A percentile compares a stretch with the other conserved stretches of the same genome.
Evolutionary conservation across 1,139 yeast genomes (phyloP).

Genomic region (Yamadazyma buinensis): DNA sequence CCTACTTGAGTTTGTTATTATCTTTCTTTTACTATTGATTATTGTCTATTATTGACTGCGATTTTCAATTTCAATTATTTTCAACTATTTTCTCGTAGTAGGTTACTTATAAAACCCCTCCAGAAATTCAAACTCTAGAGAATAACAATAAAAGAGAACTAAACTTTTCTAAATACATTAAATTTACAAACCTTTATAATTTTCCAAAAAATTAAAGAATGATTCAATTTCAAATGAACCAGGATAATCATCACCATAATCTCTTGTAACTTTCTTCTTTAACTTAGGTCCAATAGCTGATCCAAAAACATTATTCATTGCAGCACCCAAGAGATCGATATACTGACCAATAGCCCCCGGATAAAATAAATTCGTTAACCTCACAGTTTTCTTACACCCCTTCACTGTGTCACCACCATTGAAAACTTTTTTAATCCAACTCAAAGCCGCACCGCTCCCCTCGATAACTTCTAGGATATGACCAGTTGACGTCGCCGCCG

Average conservation of each 20-base stretch:
- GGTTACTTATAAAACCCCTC: too few relatives aligned
- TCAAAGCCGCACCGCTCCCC: conserved; percentile 28
- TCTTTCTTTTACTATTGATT: too few relatives aligned
- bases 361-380: conserved; percentile 22
- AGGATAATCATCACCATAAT: background rate
- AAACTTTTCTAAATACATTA: too few relatives aligned
- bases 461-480: conserved; percentile 23
- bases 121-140: too few relatives aligned
- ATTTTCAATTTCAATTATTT: too few relatives aligned
- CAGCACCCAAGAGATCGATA: conserved; percentile 6
- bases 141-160: too few relatives aligned
- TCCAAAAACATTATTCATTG: conserved; percentile 9
- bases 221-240: conserved; percentile 4
- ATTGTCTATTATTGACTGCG: too few relatives aligned
- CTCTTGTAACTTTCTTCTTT: background rate
- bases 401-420: conserved; percentile 17
- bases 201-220: background rate
- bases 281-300: conserved; percentile 9
- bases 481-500: conserved; percentile 21
- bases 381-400: conserved; percentile 23
- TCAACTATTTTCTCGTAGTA: too few relatives aligned
- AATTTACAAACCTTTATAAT: too few relatives aligned
- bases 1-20: too few relatives aligned
- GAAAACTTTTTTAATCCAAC: conserved; percentile 21
- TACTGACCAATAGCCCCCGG: conserved; percentile 17